Evolutionary conservation across 2,329 filamentous ascomycete species (phyloP), one percentile per base, ranked within the genome.

Genomic region (Aspergillus ustus): DNA sequence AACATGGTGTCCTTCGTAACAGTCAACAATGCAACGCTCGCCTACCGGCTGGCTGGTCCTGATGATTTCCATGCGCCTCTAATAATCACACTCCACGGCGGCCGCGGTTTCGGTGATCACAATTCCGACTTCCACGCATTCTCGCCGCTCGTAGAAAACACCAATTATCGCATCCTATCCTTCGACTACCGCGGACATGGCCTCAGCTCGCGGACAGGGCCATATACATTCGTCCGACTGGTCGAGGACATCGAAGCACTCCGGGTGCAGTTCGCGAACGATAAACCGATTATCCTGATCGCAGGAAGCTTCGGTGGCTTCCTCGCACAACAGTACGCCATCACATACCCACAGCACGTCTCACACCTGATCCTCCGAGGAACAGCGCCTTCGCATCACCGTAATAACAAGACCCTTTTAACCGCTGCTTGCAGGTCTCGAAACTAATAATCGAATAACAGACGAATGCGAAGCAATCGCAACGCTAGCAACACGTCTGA

Each of bases 71-170:
- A 34, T 7, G 17, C 25, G 6, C 49, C 49, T 6, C 0, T 51
- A 19, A 51, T 51, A 51, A 51, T 51, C 15, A 51, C 49, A 25
- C 49, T 51, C 4, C 49, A 51, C n/a, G 49, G 49, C 15, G 49
- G 49, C 29, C 49, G 49, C 25, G 49, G 49, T 9, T 51, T 51
- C 28, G 49, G 49, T 28, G 49, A 51, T 17, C 49, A 51, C n/a
- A 20, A 5, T 3, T 37, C 49, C 49, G 49, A 51, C 49, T 51
- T 51, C 5, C 28, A 19, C 3, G 49, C 49, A 29, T 51, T 29
- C 28, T 29, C 49, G 11, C 22, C 49, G 9, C 28, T 51, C n/a
- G 15, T 11, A 17, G 13, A 19, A 6, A 2, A 51, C n/a, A 25
- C 25, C 25, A 19, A 1, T 28, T 19, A 51, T 25, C 49, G 49